Evolutionary conservation across 148 eudicot genomes (phyloP).

Genomic region (Silene latifolia): DNA sequence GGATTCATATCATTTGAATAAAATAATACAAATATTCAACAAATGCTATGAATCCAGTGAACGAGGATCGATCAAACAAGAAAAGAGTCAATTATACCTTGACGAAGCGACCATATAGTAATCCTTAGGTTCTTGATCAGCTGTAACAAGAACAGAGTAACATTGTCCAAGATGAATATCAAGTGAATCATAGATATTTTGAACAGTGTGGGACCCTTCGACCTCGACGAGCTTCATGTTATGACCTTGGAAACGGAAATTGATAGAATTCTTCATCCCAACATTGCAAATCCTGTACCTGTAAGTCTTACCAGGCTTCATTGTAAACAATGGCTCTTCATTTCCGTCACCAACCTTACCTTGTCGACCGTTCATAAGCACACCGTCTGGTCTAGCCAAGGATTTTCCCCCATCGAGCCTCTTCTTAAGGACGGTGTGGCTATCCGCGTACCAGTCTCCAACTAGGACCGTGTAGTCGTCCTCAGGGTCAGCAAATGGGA

Average conservation of each 20-base stretch:
- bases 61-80: too few relatives aligned
- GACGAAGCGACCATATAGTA: slow-evolving; percentile 62
- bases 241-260: slow-evolving; percentile 58
- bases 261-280: slow-evolving; percentile 55
- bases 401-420: slow-evolving; percentile 44
- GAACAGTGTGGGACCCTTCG: slow-evolving; percentile 65
- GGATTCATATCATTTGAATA: too few relatives aligned
- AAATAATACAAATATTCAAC: too few relatives aligned
- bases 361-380: slow-evolving; percentile 53
- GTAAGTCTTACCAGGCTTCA: slow-evolving; percentile 55
- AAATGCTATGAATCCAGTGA: too few relatives aligned
- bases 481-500: slow-evolving; percentile 53
- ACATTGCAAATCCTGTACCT: slow-evolving; percentile 68
- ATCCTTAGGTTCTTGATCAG: slow-evolving; percentile 51
- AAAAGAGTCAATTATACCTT: too few relatives aligned
- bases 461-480: slow-evolving; percentile 53
- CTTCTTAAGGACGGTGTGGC: slow-evolving; percentile 39
- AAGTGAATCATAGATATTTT: slow-evolving; percentile 50
- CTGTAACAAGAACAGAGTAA: slow-evolving; percentile 52
- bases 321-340: slow-evolving; percentile 30
- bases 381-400: slow-evolving; percentile 54
- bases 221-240: slow-evolving; percentile 53
- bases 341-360: slow-evolving; percentile 33
- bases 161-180: slow-evolving; percentile 75
- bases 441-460: slow-evolving; percentile 60